A percentile compares a stretch with the other conserved stretches of the same genome.
Conservation (phyloP, 75 land plant genomes). For the Pinus albicaulis region DNA sequence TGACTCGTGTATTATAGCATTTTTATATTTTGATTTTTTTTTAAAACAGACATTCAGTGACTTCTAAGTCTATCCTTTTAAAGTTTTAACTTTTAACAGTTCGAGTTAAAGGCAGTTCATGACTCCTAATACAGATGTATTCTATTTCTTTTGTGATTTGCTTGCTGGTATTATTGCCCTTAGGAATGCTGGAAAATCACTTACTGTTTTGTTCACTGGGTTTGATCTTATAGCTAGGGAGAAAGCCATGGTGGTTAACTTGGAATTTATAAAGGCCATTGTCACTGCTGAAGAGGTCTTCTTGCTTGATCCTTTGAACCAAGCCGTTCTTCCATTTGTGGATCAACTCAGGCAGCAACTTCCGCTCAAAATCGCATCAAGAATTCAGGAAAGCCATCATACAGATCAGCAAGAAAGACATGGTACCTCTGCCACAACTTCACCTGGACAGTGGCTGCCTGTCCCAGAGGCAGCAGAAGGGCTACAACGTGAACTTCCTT, state of each 20-base stretch:
- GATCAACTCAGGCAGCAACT: conserved; percentile 79
- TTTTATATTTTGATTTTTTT: background rate
- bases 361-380: conserved; percentile 23
- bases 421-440: conserved; percentile 13
- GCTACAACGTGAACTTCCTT: conserved; percentile 69
- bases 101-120: background rate
- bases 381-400: conserved; percentile 11
- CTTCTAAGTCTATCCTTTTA: background rate
- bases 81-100: background rate
- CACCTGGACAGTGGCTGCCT: conserved; percentile 25
- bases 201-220: conserved; percentile 7
- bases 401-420: conserved; percentile 24
- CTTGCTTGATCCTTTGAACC: conserved; percentile 75
- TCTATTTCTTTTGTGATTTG: background rate
- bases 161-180: background rate
- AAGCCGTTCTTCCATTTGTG: conserved; percentile 76
- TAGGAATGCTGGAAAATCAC: background rate
- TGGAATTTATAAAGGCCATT: conserved; percentile 93
- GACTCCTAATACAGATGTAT: background rate
- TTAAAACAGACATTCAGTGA: background rate
- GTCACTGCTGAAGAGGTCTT: conserved; percentile 95
- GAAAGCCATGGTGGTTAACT: conserved; percentile 93
- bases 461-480: conserved; percentile 43
- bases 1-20: background rate
- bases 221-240: conserved; percentile 79